Base-by-base conservation (phyloP, 1,284 basidiomycete genomes). In the Naganishia cerealis region DNA sequence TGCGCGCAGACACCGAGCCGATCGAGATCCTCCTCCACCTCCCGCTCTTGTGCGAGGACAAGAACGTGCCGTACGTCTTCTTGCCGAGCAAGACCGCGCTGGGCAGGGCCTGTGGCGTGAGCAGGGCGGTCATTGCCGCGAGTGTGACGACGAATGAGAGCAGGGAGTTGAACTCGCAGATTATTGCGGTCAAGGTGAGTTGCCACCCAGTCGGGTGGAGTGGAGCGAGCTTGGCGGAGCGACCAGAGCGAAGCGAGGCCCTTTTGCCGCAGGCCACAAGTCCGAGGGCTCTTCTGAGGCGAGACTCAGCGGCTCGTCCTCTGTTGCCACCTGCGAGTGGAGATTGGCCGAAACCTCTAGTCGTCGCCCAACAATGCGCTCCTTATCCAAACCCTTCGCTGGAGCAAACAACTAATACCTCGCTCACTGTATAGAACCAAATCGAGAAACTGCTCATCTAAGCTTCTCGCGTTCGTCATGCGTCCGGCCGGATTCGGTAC, bases 51-150 rank as follows among this genome's bases (percentile, higher is more conserved):
- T 99, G 96, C 80, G 96, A 99, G 82, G 96, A 99, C 85, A 99
- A 99, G 92, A 96, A 96, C 83, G 94, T 97, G 57, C 91, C 91
- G 15, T 98, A 98, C 82, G 86, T 98, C 76, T 99, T 97, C 81
- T 86, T 99, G 54, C 92, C 92, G 48, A 91, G 89, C 67, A 96
- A 96, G 83, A 92, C 92, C 69, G 94, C 95, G 21, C 85, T 99
- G 43, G 96, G 95, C 57, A 87, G 95, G 67, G 95, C 95, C 50
- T 99, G 95, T 82, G 93, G 94, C 72, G 95, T 99, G 61, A 90
- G 92, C 52, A 85, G 96, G 71, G 91, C 95, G 46, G 96, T 99
- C 74, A 98, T 99, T 72, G 88, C 95, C 71, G 92, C 90, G 57
- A 94, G 90, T 74, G 89, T 99, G 71, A 98, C 93, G 33, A 98